Base-by-base conservation (phyloP, 1,284 basidiomycete genomes). In the Gymnopus androsaceus region DNA sequence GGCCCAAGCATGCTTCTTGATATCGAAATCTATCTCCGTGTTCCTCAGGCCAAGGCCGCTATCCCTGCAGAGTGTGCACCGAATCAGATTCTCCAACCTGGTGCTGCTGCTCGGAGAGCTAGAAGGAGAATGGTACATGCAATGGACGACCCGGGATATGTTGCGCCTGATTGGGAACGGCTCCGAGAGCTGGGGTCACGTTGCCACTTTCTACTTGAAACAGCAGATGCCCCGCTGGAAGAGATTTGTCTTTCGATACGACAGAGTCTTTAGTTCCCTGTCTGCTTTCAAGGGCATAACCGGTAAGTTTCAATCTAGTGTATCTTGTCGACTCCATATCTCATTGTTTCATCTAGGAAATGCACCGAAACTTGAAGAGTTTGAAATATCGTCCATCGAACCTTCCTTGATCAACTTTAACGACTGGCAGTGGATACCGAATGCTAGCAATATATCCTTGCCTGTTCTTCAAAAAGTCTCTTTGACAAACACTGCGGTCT, bases 181-280 rank as follows among this genome's bases (percentile, higher is more conserved):
- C n/a, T 38, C 47, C 38, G 76, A 80, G 56, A 83, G 87, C 57
- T 91, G 88, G 88, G 89, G 87, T 0, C 83, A 89, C 61, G 86
- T 91, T 40, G 85, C 83, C 1, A 81, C 90, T 51, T 90, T 78
- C 67, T 91, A 91, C 66, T 71, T 91, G 21, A 82, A 85, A 2
- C 81, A 87, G 61, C 85, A 90, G 65, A 90, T 90, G 81, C 82
- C 83, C 59, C 81, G 89, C 28, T 91, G 88, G 88, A 78, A 87
- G 64, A 77, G 88, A 21, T 91, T 91, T 63, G 79, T 90, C 8
- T 90, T 90, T 64, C 74, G 84, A 46, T 90, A 88, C 62, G 87
- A 90, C 63, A 84, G 82, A 65, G 83, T 85, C 31, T 90, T 90
- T 69, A 71, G 80, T 27, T 88, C 87, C 12, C 80, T 89, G 68